Base-by-base conservation (phyloP, 345 rosid species). In the Populus alba region DNA sequence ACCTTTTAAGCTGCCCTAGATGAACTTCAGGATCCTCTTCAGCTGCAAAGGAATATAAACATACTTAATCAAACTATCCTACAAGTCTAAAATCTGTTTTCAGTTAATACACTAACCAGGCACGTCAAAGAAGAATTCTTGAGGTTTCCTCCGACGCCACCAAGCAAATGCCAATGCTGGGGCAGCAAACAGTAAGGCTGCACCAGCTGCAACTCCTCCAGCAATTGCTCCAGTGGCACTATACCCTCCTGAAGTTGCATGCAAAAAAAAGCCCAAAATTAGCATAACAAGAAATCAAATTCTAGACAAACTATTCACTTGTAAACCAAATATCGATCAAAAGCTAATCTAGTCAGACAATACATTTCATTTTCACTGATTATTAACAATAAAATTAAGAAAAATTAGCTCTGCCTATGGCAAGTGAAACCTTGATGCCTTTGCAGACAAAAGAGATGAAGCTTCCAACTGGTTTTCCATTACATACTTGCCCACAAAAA, bases 171-270 rank as follows among this genome's bases (percentile, higher is more conserved):
- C 95, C 73, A 96, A 86, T 67, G 98, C 99, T 78, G 99, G 99
- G 45, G 98, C 98, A 70, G 98, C 99, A 89, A 92, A 96, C 57
- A 96, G 81, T 76, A 96, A 85, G 38, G 99, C 98, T 78, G 98
- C 98, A 87, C 98, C 98, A 59, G 98, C 99, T 51, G 99, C 98
- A 71, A 96, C 99, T 88, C 99, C 99, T 71, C 99, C 99, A 29
- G 98, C 99, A 75, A 96, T 96, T 37, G 98, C 99, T 82, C 95
- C 97, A 71, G 99, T 96, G 25, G 86, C 86, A 82, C 97, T 86
- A 51, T 81, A 89, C 72, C 97, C 92, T 82, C 91, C 99, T 95
- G 88, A 83, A 83, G 68, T 51, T 29, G 20, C 71, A 83, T 1
- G 43, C 63, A 71, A 66, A 13, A 69, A 16, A 31, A 69, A 22